A percentile compares a stretch with the other conserved stretches of the same genome.
phyloP scores from a whole-genome alignment of 2,329 filamentous ascomycete genomes.

The Colletotrichum lindemuthianum region DNA sequence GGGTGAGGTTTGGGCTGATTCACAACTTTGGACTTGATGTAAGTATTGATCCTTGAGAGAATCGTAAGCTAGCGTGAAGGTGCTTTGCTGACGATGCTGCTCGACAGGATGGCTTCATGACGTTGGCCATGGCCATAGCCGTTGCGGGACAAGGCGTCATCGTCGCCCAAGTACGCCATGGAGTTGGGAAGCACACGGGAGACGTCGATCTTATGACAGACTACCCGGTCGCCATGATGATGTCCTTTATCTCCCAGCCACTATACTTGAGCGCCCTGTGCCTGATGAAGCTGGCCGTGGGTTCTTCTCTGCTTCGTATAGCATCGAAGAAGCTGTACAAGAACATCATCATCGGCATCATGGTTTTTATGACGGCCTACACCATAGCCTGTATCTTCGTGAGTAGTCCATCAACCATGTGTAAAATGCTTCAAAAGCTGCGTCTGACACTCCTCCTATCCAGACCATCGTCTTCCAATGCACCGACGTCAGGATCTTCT shows the following conservation, averaged over 20 bases:
- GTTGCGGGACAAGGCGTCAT: constrained; percentile 52
- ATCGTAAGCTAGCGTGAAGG: too few species aligned
- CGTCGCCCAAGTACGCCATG: constrained; percentile 51
- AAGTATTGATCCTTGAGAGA: constrained; percentile 23
- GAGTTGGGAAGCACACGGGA: constrained; percentile 56
- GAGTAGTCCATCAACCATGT: constrained; percentile 26
- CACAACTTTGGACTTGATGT: constrained; percentile 60
- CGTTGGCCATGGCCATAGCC: constrained; percentile 42
- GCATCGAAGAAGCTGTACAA: constrained; percentile 48
- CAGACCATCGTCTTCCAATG: constrained; percentile 60
- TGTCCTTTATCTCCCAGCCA: constrained; percentile 56
- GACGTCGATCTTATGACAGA: constrained; percentile 48
- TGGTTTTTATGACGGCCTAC: constrained; percentile 48
- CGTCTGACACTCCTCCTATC: not conserved
- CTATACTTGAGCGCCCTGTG: constrained; percentile 55
- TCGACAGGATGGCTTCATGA: constrained; percentile 45
- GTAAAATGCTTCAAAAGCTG: too few species aligned
- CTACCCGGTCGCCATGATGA: constrained; percentile 49
- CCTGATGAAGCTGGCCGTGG: constrained; percentile 54
- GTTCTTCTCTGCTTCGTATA: constrained; percentile 53
- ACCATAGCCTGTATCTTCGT: constrained; percentile 50
- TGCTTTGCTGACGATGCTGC: not conserved
- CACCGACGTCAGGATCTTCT: constrained; percentile 54
- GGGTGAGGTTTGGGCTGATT: constrained; percentile 57
- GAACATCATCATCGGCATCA: constrained; percentile 48